Evolutionary conservation across 495 filamentous ascomycete genomes (phyloP).

Genomic region (Pyronema omphalodes): DNA sequence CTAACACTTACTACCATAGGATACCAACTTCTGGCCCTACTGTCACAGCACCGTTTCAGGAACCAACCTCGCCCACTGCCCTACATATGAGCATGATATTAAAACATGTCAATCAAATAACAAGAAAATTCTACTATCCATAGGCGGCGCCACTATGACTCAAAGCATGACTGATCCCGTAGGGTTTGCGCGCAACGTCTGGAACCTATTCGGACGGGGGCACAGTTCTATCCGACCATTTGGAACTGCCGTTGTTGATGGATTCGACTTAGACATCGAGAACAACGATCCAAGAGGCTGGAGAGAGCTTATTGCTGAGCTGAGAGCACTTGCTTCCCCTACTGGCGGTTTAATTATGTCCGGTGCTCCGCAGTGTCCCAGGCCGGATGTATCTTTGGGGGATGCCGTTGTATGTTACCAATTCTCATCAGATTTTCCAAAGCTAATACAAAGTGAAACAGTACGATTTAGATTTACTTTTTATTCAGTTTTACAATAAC

Average conservation of each 20-base stretch:
- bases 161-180: constrained; percentile 28
- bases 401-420: constrained; percentile 12
- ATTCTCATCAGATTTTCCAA: no score
- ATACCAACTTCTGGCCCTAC: background rate
- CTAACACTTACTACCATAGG: no score
- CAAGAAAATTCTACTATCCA: constrained; percentile 29
- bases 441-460: no score
- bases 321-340: constrained; percentile 25
- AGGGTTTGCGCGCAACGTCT: constrained; percentile 29
- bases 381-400: constrained; percentile 30
- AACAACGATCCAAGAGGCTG: constrained; percentile 26
- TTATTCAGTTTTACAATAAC: constrained; percentile 32
- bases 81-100: constrained; percentile 27
- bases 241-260: constrained; percentile 30
- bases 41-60: background rate
- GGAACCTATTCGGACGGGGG: constrained; percentile 30
- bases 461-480: constrained; percentile 27
- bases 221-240: constrained; percentile 26
- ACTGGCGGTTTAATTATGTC: constrained; percentile 28
- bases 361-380: constrained; percentile 32
- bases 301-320: constrained; percentile 24
- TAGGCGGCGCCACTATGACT: constrained; percentile 26
- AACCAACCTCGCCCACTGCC: constrained; percentile 25
- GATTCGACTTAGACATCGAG: constrained; percentile 30
- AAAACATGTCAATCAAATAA: constrained; percentile 28